Percentiles rank a stretch among this genome's conserved stretches.
Conservation (phyloP, 208 protist species). For the Leishmania tropica region DNA sequence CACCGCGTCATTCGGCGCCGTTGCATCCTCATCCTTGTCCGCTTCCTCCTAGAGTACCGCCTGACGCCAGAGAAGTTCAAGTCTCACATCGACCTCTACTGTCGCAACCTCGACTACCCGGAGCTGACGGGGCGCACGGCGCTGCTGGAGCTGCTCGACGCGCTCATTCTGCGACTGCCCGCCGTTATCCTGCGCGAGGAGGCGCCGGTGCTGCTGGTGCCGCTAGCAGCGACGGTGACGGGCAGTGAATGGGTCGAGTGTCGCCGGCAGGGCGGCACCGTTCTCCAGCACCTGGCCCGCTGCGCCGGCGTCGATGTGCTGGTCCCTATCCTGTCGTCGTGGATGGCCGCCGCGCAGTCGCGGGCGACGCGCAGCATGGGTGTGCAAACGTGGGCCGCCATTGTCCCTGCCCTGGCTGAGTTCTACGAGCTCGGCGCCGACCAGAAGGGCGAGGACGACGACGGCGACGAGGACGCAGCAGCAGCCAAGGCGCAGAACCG, state of each 20-base stretch:
- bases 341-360: constrained; percentile 49
- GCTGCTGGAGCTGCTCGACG: constrained; percentile 82
- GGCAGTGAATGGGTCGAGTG: constrained; percentile 67
- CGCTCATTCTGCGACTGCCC: constrained; percentile 71
- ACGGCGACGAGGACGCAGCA: constrained; percentile 15
- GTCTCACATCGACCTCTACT: constrained; percentile 88
- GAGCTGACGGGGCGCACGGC: constrained; percentile 74
- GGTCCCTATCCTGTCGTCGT: constrained; percentile 65
- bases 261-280: constrained; percentile 52
- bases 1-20: constrained; percentile 71
- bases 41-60: constrained; percentile 92
- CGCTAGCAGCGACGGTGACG: constrained; percentile 67
- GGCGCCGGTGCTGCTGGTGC: constrained; percentile 74
- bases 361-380: constrained; percentile 62
- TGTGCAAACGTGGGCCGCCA: constrained; percentile 72
- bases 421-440: constrained; percentile 23
- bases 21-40: constrained; percentile 74
- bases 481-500: constrained; percentile 30
- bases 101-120: constrained; percentile 88
- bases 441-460: constrained; percentile 2
- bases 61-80: constrained; percentile 89
- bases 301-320: constrained; percentile 81
- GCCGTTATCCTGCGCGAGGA: constrained; percentile 80
- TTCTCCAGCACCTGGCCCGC: constrained; percentile 62
- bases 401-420: constrained; percentile 51